Evolutionary conservation across 2,329 filamentous ascomycete species (phyloP).

Genomic region (Cryphonectria japonica): DNA sequence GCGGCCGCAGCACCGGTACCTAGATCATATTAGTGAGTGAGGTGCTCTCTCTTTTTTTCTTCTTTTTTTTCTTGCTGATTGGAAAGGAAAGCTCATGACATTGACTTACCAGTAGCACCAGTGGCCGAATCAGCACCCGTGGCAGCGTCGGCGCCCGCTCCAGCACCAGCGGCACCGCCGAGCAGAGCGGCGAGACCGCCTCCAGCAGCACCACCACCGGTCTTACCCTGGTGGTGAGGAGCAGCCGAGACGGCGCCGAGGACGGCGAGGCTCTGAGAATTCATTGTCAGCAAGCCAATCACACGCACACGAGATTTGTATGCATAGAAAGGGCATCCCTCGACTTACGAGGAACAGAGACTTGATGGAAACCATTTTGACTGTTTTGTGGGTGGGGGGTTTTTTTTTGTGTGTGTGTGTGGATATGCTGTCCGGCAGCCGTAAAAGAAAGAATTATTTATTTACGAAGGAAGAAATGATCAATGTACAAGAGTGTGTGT

Average conservation of each 20-base stretch:
- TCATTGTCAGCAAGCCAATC: background rate
- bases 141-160: background rate
- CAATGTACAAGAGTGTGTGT: conserved; percentile 1
- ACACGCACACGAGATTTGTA: too few relatives aligned
- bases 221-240: conserved; percentile 22
- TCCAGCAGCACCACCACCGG: background rate
- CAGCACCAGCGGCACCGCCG: conserved; percentile 7
- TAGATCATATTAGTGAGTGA: background rate
- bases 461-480: background rate
- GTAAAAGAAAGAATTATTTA: background rate
- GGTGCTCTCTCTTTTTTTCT: background rate
- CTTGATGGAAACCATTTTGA: conserved; percentile 21
- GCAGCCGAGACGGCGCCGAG: conserved; percentile 11
- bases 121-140: background rate
- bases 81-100: background rate
- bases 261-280: conserved; percentile 1
- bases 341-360: conserved; percentile 15
- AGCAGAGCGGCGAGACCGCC: conserved; percentile 6
- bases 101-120: background rate
- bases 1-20: background rate
- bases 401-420: background rate
- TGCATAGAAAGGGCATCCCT: background rate
- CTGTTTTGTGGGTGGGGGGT: background rate
- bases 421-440: conserved; percentile 6
- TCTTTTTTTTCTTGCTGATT: too few relatives aligned